Evolutionary conservation across 2,329 filamentous ascomycete species (phyloP).

Genomic region (Penicillium sp.): DNA sequence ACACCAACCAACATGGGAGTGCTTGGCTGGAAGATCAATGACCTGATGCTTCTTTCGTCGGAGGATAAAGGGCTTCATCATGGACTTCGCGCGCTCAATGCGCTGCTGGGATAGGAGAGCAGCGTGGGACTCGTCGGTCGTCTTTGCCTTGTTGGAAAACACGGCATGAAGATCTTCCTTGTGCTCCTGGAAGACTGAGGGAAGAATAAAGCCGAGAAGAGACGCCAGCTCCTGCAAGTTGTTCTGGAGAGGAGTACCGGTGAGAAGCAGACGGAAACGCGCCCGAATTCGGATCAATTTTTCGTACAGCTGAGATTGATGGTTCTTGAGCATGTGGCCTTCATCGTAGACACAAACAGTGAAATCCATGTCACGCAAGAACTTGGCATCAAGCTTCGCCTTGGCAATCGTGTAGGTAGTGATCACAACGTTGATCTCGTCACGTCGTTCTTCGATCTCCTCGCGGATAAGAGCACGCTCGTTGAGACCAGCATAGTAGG

Average conservation of each 20-base stretch:
- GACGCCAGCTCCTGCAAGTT: constrained; percentile 90
- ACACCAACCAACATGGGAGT: constrained; percentile 74
- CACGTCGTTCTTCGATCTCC: constrained; percentile 61
- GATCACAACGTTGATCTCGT: constrained; percentile 67
- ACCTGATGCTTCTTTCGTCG: constrained; percentile 93
- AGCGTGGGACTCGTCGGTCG: constrained; percentile 68
- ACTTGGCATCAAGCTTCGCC: constrained; percentile 59
- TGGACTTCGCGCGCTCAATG: constrained; percentile 80
- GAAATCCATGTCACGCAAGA: constrained; percentile 61
- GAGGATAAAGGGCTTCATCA: constrained; percentile 92
- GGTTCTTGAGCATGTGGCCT: constrained; percentile 89
- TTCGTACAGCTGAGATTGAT: constrained; percentile 75
- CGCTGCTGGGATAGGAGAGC: constrained; percentile 83
- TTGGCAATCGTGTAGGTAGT: constrained; percentile 70
- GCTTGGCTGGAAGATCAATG: constrained; percentile 79
- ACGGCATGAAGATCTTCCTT: constrained; percentile 79
- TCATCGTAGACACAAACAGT: constrained; percentile 78
- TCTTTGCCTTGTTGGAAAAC: constrained; percentile 88
- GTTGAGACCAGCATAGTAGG: constrained; percentile 68
- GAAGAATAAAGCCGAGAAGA: constrained; percentile 91
- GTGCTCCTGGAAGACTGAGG: constrained; percentile 72
- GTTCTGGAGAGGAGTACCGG: constrained; percentile 92
- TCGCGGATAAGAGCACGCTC: constrained; percentile 68
- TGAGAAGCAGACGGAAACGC: constrained; percentile 80
- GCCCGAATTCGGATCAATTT: constrained; percentile 74